Evolutionary conservation across 1,139 yeast species (phyloP).

Genomic region (Lodderomyces oxycetoniae): DNA sequence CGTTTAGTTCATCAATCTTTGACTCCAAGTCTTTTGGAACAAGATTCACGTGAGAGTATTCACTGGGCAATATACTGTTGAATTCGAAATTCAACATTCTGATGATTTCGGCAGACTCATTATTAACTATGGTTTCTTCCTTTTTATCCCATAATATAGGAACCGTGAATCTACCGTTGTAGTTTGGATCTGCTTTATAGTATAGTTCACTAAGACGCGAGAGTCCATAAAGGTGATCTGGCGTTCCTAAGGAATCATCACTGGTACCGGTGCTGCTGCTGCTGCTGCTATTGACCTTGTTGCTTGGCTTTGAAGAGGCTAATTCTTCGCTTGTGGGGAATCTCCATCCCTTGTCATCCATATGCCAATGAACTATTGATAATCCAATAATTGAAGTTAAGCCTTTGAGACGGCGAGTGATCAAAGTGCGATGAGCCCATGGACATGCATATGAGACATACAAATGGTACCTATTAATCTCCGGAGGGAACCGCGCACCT

Average conservation of each 20-base stretch:
- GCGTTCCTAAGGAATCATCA: constrained; percentile 50
- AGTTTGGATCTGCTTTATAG: constrained; percentile 68
- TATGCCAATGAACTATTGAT: constrained; percentile 83
- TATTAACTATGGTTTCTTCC: constrained; percentile 75
- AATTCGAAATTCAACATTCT: constrained; percentile 71
- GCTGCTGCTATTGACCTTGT: no score
- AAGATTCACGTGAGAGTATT: constrained; percentile 50
- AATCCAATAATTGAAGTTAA: constrained; percentile 56
- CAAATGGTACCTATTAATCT: constrained; percentile 75
- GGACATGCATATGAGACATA: constrained; percentile 91
- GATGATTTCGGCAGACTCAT: constrained; percentile 85
- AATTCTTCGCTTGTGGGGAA: constrained; percentile 41
- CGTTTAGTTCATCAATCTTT: constrained; percentile 71
- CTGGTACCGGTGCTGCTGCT: no score
- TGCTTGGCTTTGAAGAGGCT: constrained; percentile 23
- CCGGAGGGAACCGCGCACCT: constrained; percentile 66
- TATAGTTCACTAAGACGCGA: constrained; percentile 66
- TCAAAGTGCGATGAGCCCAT: constrained; percentile 89
- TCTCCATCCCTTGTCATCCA: constrained; percentile 87
- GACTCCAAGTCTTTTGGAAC: constrained; percentile 54
- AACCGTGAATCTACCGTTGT: constrained; percentile 80
- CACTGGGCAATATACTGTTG: constrained; percentile 45
- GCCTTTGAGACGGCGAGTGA: constrained; percentile 76
- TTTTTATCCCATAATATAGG: constrained; percentile 92
- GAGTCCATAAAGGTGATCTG: constrained; percentile 60